Conservation (phyloP, 768 basidiomycete species). For the Podaxis mareebaensis region DNA sequence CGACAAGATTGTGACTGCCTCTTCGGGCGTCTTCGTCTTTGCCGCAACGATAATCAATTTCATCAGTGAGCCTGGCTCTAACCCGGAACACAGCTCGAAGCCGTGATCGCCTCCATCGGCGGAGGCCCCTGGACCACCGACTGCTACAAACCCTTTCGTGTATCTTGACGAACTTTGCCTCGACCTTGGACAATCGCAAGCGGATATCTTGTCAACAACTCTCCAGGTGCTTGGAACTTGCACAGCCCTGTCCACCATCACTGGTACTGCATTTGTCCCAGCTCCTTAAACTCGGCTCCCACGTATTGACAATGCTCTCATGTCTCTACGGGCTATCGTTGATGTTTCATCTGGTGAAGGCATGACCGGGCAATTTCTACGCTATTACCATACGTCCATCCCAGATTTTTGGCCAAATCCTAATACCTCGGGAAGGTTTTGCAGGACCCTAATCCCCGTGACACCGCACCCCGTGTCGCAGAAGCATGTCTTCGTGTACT, state of each 20-base stretch:
- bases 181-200: not conserved
- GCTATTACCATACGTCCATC: not conserved
- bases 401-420: not conserved
- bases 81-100: not conserved
- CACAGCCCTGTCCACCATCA: not conserved
- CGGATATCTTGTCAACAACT: not conserved
- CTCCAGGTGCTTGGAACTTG: not conserved
- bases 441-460: not conserved
- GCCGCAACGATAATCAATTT: constrained; percentile 11
- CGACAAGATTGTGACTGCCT: constrained; percentile 6
- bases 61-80: constrained; percentile 14
- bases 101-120: not conserved
- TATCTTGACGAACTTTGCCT: not conserved
- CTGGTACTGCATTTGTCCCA: not conserved
- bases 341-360: not conserved
- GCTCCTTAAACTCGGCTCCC: not conserved
- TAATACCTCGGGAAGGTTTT: not conserved
- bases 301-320: not conserved
- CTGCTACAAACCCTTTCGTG: not conserved
- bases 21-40: constrained; percentile 17
- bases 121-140: not conserved
- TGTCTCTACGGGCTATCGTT: not conserved
- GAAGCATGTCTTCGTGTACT: not conserved
- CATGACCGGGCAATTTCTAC: not conserved
- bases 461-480: not conserved